Percentiles rank a stretch among this genome's conserved stretches.
phyloP scores from a whole-genome alignment of 2,329 filamentous ascomycete species.

The Aspergillus viridinutans region DNA sequence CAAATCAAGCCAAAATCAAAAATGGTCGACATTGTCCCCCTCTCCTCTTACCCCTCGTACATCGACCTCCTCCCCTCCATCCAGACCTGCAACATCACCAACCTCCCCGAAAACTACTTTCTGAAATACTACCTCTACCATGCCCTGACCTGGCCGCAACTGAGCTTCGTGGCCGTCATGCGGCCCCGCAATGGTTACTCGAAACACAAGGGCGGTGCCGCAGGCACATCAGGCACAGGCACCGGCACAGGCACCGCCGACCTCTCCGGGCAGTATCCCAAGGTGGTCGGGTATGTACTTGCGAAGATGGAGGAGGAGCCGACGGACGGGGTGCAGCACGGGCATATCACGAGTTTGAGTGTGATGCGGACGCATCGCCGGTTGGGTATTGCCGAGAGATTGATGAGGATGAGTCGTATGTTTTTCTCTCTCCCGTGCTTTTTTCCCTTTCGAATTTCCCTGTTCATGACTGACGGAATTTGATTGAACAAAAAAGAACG shows the following conservation, averaged over 20 bases:
- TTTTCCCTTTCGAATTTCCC: background rate
- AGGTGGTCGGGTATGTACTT: slow-evolving; percentile 98
- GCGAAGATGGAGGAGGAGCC: slow-evolving; percentile 99
- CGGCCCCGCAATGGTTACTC: slow-evolving; percentile 72
- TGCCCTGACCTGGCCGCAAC: slow-evolving; percentile 94
- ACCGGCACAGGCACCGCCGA: slow-evolving; percentile 15
- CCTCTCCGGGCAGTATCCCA: slow-evolving; percentile 63
- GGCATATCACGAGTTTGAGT: slow-evolving; percentile 90
- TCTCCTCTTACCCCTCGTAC: slow-evolving; percentile 51
- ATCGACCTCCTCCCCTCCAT: slow-evolving; percentile 83
- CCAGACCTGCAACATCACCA: slow-evolving; percentile 97
- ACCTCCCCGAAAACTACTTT: slow-evolving; percentile 99
- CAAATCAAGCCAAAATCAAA: slow-evolving; percentile 5
- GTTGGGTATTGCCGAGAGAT: slow-evolving; percentile 88
- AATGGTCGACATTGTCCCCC: slow-evolving; percentile 49
- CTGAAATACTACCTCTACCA: slow-evolving; percentile 99
- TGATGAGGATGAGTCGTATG: slow-evolving; percentile 94
- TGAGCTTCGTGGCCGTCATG: slow-evolving; percentile 94
- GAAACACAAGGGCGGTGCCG: slow-evolving; percentile 62
- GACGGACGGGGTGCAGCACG: slow-evolving; percentile 81
- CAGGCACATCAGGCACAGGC: slow-evolving; percentile 5
- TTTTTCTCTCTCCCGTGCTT: slow-evolving; percentile 4
- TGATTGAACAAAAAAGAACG: slow-evolving; percentile 55
- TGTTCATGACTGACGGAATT: background rate
- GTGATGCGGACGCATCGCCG: slow-evolving; percentile 95